Conservation (phyloP, 148 eudicot genomes). For the Persicaria tinctoria region DNA sequence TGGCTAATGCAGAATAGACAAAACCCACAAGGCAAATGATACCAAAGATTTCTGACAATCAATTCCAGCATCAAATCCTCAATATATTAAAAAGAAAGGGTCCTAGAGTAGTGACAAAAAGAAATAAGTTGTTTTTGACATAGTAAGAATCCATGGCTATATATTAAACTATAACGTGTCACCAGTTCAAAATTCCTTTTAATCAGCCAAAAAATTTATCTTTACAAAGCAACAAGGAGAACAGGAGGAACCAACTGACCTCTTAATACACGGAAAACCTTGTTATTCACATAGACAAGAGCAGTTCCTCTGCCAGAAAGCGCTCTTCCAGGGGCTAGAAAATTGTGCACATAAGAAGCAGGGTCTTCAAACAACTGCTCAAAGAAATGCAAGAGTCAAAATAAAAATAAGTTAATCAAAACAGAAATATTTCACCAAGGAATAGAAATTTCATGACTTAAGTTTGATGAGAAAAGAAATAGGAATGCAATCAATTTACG, state of each 20-base stretch:
- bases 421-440: not conserved
- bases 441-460: no score
- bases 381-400: not conserved
- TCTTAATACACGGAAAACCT: constrained; percentile 52
- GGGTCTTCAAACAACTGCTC: constrained; percentile 74
- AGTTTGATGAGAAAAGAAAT: no score
- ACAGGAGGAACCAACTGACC: constrained; percentile 38
- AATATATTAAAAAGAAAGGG: no score
- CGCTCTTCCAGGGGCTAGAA: constrained; percentile 63
- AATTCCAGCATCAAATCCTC: no score
- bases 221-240: not conserved
- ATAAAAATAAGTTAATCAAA: not conserved
- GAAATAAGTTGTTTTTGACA: no score
- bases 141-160: no score
- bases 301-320: constrained; percentile 67
- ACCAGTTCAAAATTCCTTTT: not conserved
- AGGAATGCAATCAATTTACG: no score
- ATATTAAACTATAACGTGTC: not conserved
- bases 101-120: no score
- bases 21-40: no score
- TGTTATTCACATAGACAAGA: constrained; percentile 57
- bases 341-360: constrained; percentile 38
- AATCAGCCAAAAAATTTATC: no score
- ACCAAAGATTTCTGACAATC: no score
- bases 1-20: no score